Conservation (phyloP, 768 basidiomycete species). For the Lactarius tabidus region DNA sequence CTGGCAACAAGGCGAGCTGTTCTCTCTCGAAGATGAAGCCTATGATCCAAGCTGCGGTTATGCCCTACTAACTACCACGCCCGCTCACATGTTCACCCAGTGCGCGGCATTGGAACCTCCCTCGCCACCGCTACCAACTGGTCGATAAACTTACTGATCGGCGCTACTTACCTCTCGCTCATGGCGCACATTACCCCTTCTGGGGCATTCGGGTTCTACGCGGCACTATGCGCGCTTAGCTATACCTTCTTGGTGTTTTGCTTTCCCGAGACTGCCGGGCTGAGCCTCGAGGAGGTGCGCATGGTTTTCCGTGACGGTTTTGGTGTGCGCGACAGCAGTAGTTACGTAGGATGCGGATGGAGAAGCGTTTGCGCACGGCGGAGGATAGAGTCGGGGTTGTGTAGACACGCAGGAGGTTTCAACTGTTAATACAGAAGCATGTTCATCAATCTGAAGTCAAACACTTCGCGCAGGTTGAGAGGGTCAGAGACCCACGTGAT, state of each 20-base stretch:
- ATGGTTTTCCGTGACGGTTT: conserved; percentile 61
- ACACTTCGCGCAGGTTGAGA: not conserved
- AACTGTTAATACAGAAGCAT: not conserved
- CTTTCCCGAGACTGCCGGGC: conserved; percentile 78
- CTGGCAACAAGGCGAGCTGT: conserved; percentile 86
- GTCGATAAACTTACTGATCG: conserved; percentile 71
- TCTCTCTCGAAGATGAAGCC: conserved; percentile 60
- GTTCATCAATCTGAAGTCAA: not conserved
- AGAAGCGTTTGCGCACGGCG: conserved; percentile 17
- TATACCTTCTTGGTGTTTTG: conserved; percentile 64
- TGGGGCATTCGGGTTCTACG: conserved; percentile 76
- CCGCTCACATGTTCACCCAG: conserved; percentile 32
- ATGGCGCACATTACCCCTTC: conserved; percentile 70
- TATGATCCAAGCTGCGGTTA: not conserved
- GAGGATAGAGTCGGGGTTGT: not conserved
- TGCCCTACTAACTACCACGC: not conserved
- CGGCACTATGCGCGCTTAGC: conserved; percentile 64
- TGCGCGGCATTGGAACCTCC: conserved; percentile 74
- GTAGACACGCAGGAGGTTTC: not conserved
- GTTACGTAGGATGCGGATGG: conserved; percentile 44
- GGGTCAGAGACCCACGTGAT: not conserved
- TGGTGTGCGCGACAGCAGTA: conserved; percentile 55
- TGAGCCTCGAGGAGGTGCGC: conserved; percentile 64
- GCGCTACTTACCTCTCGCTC: conserved; percentile 74
- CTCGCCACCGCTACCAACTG: conserved; percentile 76